Evolutionary conservation across 73 alveolate species (phyloP).

Genomic region (Halteria grandinella): DNA sequence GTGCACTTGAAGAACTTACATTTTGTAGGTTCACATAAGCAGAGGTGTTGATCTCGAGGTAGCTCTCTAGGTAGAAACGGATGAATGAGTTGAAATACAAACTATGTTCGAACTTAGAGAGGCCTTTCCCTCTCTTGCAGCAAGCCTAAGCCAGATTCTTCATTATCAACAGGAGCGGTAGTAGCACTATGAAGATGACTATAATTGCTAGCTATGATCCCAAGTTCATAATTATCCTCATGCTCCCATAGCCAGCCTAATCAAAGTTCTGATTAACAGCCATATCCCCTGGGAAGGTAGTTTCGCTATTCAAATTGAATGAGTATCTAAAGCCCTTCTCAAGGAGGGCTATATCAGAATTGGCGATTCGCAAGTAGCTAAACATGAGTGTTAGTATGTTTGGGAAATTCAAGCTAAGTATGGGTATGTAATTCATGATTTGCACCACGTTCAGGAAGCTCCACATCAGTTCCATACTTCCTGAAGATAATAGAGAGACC

Average conservation of each 20-base stretch:
- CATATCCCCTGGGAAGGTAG: conserved; percentile 29
- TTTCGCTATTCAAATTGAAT: conserved; percentile 17
- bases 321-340: conserved; percentile 6
- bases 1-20: not conserved
- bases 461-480: conserved; percentile 45
- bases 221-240: conserved; percentile 31
- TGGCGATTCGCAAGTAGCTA: conserved; percentile 9
- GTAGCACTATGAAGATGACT: not conserved
- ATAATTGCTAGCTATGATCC: conserved; percentile 10
- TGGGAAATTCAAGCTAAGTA: conserved; percentile 4
- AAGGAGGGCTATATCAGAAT: conserved; percentile 21
- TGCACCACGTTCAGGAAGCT: conserved; percentile 20
- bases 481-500: conserved; percentile 4
- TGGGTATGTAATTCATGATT: conserved; percentile 34
- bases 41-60: conserved; percentile 34
- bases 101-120: not conserved
- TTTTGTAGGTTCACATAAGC: conserved; percentile 12
- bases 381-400: conserved; percentile 4
- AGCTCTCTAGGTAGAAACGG: conserved; percentile 25
- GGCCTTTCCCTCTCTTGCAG: conserved; percentile 7
- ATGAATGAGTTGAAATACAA: conserved; percentile 7
- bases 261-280: conserved; percentile 13
- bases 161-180: not conserved
- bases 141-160: conserved; percentile 15
- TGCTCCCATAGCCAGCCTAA: conserved; percentile 4